Conservation (phyloP, 495 filamentous ascomycete species). For the Podospora appendiculata region DNA sequence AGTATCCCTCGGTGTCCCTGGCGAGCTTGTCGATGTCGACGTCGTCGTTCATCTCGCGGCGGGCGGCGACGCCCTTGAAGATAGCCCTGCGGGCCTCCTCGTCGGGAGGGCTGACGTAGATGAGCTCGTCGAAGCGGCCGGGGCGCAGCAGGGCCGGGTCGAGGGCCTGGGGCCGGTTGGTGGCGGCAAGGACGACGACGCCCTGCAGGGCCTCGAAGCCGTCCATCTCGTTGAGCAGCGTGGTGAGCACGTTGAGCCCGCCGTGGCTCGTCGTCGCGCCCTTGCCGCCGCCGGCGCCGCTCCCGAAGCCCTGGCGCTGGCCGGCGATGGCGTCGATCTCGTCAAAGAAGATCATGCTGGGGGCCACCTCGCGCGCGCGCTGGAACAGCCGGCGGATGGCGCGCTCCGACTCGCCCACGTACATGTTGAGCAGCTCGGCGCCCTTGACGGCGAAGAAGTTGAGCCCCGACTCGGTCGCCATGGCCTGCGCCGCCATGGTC, state of each 20-base stretch:
- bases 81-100: constrained; percentile 70
- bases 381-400: constrained; percentile 81
- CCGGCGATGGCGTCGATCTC: constrained; percentile 94
- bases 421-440: constrained; percentile 94
- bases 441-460: constrained; percentile 97
- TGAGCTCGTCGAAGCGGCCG: constrained; percentile 79
- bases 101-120: constrained; percentile 85
- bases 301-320: constrained; percentile 46
- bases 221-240: constrained; percentile 92
- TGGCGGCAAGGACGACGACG: constrained; percentile 88
- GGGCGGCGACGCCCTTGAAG: constrained; percentile 50
- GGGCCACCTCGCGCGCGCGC: constrained; percentile 76
- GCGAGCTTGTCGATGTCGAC: constrained; percentile 62
- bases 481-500: constrained; percentile 85
- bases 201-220: constrained; percentile 80
- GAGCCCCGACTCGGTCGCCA: constrained; percentile 83
- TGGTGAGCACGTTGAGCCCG: constrained; percentile 79
- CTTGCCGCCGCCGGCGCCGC: neutral
- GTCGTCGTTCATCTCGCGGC: constrained; percentile 50
- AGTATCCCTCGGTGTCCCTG: constrained; percentile 68
- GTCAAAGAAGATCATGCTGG: constrained; percentile 96
- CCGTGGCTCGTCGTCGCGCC: constrained; percentile 28
- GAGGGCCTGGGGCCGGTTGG: constrained; percentile 81
- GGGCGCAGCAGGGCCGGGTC: constrained; percentile 84
- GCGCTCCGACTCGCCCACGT: constrained; percentile 93